Base-by-base conservation (phyloP, 2,329 filamentous ascomycete species). In the Fusarium bactridioides region DNA sequence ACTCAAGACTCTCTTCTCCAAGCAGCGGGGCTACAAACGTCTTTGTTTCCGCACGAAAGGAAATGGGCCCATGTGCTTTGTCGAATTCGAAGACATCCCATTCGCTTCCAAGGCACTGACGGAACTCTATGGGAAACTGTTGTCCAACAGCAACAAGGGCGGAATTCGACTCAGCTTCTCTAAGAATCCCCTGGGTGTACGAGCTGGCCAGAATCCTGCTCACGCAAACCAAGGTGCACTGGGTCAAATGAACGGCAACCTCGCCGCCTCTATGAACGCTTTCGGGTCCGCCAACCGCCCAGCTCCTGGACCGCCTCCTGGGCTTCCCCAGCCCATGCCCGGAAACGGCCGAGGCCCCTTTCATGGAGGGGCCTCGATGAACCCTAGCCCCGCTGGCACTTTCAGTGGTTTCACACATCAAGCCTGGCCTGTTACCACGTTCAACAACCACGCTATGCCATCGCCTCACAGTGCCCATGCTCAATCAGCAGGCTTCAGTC, bases 21-120 rank as follows among this genome's bases (percentile, higher is more conserved):
- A 95, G 82, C 94, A 97, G 80, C 91, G 95, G 53, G 96, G 96
- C 7, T 99, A 98, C 85, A 98, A 97, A 83, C 89, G 96, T 33
- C 90, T 99, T 12, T 97, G 94, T 79, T 97, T 98, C 86, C 90
- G 95, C 38, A 97, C 94, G 60, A 98, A 98, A 84, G 90, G 93
- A 74, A 97, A 98, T 76, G 95, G 95, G 0, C 95, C 95, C 4
- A 98, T 98, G 95, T 98, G 96, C 80, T 98, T 98, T 81, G 96
- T 99, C 41, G 96, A 99, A 81, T 99, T 98, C 76, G 95, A 98
- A 78, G 95, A 98, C 77, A 88, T 97, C 16, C 93, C 93, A 4
- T 95, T 94, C 78, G 95, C 96, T 2, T 98, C 95, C 45, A 97
- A 96, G 82, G 92, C 95, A 3, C 87, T 98, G 6, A 90, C 95